Conservation (phyloP, 352 stramenopile genomes). For the Globisporangium nagaii region DNA sequence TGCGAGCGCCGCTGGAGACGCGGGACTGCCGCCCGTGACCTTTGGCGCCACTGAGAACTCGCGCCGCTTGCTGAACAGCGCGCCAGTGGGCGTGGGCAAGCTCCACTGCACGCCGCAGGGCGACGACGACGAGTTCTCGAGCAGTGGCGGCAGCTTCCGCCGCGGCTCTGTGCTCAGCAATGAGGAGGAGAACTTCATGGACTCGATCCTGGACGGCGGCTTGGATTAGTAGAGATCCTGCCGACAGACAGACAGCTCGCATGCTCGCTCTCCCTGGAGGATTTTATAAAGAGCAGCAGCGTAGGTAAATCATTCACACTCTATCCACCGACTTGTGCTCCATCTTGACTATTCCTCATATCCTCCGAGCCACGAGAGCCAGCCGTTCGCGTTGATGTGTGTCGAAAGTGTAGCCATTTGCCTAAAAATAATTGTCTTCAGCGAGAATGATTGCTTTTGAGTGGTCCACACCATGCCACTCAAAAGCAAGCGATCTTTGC, state of each 20-base stretch:
- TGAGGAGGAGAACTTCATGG: slow-evolving; percentile 82
- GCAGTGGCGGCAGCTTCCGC: slow-evolving; percentile 1
- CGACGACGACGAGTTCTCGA: slow-evolving; percentile 16
- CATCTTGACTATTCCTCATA: no score
- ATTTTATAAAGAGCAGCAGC: not conserved
- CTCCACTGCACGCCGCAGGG: slow-evolving; percentile 50
- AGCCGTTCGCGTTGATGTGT: no score
- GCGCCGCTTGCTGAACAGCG: slow-evolving; percentile 57
- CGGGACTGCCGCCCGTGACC: slow-evolving; percentile 33
- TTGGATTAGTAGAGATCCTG: slow-evolving; percentile 4
- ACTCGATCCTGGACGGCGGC: slow-evolving; percentile 54
- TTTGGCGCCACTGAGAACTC: slow-evolving; percentile 35
- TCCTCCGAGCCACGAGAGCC: no score
- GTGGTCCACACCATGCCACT: not conserved
- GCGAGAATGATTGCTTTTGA: no score
- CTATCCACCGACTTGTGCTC: no score
- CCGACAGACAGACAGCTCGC: not conserved
- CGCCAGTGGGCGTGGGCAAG: slow-evolving; percentile 57
- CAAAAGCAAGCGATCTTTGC: not conserved
- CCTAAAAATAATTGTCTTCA: no score
- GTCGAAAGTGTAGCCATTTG: slow-evolving; percentile 2
- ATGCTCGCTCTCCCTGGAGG: no score
- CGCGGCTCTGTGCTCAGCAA: slow-evolving; percentile 52
- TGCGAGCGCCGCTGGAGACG: not conserved
- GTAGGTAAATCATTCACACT: no score